Evolutionary conservation across 768 basidiomycete genomes (phyloP), one percentile per base, ranked within the genome.

Genomic region (Xerocomellus amylosporus): DNA sequence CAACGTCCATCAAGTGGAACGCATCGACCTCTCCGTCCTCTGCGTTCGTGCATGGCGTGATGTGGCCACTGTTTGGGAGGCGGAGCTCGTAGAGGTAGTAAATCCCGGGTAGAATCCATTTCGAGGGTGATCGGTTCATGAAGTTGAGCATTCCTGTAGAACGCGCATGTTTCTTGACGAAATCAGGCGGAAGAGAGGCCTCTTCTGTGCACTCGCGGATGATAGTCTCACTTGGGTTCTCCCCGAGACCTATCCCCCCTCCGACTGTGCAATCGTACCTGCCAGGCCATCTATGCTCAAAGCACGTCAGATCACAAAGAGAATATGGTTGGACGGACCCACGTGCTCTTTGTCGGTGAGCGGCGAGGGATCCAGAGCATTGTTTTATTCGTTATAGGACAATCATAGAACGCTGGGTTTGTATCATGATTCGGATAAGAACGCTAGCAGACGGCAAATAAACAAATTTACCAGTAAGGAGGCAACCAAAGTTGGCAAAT

Each of bases 71-170:
- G 7, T 63, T 49, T 0, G 74, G 76, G 12, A 79, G 65, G 13
- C 71, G 69, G 12, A 79, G 69, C 36, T 79, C 77, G 47, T 74
- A 79, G 34, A 75, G 70, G 53, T 76, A 74, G 58, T 79, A 79
- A 19, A 77, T 62, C 20, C 75, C 75, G 6, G 78, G 78, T n/a
- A 79, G 60, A 17, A 77, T 66, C 75, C 75, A 79, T 38, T 68
- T 68, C 17, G 70, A 62, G 8, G 74, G 75, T 0, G 77, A 77
- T 17, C 75, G 77, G 51, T 77, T 75, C 48, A 69, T 70, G 60
- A 67, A 79, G 20, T 73, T 70, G 19, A 78, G 61, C 44, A 72
- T 67, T 19, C 77, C 77, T 8, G 69, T 71, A 5, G 72, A 62
- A 12, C 69, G 69, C 24, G 67, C 65, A 53, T 66, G 58, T 17